These are phyloP conservation scores for Rhizophagus clarus DNA, from an alignment of 192 early-diverging fungal species.

Conservation along the genomic window DNA sequence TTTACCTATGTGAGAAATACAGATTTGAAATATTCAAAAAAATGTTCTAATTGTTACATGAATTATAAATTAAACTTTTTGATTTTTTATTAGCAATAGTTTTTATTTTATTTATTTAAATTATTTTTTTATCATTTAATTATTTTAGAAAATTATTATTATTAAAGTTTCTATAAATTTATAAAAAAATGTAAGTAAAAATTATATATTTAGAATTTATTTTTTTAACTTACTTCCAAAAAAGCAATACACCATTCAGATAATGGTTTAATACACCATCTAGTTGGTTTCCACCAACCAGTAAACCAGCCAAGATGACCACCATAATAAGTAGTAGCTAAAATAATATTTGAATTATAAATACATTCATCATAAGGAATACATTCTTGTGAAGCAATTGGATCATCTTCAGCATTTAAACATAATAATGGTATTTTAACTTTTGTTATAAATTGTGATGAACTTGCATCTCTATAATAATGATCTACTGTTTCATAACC, in stretches of 20 bases:
- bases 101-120: too few relatives aligned
- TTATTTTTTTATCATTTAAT: not conserved
- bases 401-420: conserved; percentile 86
- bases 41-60: too few relatives aligned
- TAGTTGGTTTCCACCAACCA: conserved; percentile 44
- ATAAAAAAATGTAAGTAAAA: not conserved
- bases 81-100: too few relatives aligned
- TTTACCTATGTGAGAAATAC: too few relatives aligned
- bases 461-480: conserved; percentile 73
- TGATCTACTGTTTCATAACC: conserved; percentile 82
- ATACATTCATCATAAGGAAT: conserved; percentile 74
- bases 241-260: conserved; percentile 70
- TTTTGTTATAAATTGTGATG: conserved; percentile 56
- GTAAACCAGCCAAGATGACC: conserved; percentile 94
- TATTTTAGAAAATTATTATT: too few relatives aligned
- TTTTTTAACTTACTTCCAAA: conserved; percentile 34
- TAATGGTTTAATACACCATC: conserved; percentile 70
- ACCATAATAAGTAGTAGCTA: conserved; percentile 80
- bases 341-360: conserved; percentile 75
- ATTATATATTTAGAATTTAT: not conserved
- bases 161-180: not conserved
- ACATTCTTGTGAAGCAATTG: conserved; percentile 68
- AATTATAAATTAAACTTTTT: too few relatives aligned
- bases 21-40: too few relatives aligned
- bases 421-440: conserved; percentile 84